phyloP scores from a whole-genome alignment of 139 green algal species.

The Chara braunii region DNA sequence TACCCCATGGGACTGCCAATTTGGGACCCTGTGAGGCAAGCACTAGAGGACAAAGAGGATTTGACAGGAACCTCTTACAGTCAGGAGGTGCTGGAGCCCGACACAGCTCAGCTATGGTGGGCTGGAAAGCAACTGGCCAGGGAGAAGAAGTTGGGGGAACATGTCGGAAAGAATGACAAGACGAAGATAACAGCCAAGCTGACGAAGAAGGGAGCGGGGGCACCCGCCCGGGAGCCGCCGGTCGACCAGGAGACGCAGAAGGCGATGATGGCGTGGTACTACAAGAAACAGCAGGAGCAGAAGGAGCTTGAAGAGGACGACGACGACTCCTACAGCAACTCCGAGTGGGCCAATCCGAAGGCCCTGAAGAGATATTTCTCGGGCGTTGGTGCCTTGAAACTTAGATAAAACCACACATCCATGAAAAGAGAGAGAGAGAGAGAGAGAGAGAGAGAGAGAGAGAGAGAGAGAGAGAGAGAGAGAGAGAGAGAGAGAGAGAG shows the following conservation, averaged over 20 bases:
- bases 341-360: conserved; percentile 61
- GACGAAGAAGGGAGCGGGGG: conserved; percentile 61
- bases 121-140: conserved; percentile 66
- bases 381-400: conserved; percentile 38
- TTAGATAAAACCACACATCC: too few species aligned
- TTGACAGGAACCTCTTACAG: conserved; percentile 51
- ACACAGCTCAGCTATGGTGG: conserved; percentile 64
- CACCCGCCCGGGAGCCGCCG: conserved; percentile 50
- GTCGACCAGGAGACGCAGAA: conserved; percentile 76
- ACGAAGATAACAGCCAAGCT: conserved; percentile 64
- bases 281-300: conserved; percentile 78
- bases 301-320: conserved; percentile 54
- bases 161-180: conserved; percentile 70
- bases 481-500: too few species aligned
- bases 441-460: too few species aligned
- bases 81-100: conserved; percentile 52
- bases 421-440: too few species aligned
- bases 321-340: conserved; percentile 62
- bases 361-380: conserved; percentile 64
- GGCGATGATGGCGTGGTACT: conserved; percentile 74
- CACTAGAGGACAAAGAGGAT: conserved; percentile 61
- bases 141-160: conserved; percentile 61
- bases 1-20: conserved; percentile 74
- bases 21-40: conserved; percentile 64
- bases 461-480: too few species aligned